A percentile compares a stretch with the other conserved stretches of the same genome.
These are phyloP conservation scores for Aegle marmelos DNA, from an alignment of 345 rosid species.

Conservation along the genomic window DNA sequence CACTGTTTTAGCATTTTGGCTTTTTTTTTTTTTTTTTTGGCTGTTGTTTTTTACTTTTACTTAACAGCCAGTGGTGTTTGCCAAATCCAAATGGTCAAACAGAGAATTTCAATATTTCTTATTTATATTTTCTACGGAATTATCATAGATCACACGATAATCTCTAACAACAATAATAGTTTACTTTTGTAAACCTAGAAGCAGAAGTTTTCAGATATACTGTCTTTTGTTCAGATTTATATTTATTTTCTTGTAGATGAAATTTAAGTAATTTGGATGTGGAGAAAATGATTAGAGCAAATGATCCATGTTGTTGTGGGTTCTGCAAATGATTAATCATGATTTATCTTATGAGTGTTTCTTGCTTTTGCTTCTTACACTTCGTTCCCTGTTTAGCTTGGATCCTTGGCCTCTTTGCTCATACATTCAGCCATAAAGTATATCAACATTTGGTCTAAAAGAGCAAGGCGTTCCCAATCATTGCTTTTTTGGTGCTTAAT, in stretches of 20 bases:
- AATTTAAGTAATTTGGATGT: background rate
- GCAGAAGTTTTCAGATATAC: background rate
- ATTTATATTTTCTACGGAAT: background rate
- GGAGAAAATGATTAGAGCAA: conserved; percentile 22
- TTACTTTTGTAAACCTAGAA: background rate
- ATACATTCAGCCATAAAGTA: background rate
- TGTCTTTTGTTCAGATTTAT: background rate
- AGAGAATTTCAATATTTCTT: background rate
- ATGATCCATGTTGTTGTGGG: conserved; percentile 8
- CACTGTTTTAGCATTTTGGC: background rate
- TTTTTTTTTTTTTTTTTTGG: no score
- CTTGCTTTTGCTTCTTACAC: background rate
- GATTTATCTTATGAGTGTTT: conserved; percentile 1
- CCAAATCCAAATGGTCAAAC: no score
- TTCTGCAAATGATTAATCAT: conserved; percentile 25
- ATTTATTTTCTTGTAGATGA: background rate
- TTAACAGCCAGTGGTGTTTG: no score
- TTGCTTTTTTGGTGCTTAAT: conserved; percentile 37
- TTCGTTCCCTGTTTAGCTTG: background rate
- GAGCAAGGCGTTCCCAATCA: conserved; percentile 41
- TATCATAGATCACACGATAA: background rate
- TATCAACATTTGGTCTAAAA: conserved; percentile 32
- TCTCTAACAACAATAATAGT: background rate
- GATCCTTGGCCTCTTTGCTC: background rate
- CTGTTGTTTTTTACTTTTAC: no score